Percentiles rank a stretch among this genome's conserved stretches.
Evolutionary conservation across 192 early-diverging fungal genomes (phyloP).

Genomic region (Funneliformis mosseae): DNA sequence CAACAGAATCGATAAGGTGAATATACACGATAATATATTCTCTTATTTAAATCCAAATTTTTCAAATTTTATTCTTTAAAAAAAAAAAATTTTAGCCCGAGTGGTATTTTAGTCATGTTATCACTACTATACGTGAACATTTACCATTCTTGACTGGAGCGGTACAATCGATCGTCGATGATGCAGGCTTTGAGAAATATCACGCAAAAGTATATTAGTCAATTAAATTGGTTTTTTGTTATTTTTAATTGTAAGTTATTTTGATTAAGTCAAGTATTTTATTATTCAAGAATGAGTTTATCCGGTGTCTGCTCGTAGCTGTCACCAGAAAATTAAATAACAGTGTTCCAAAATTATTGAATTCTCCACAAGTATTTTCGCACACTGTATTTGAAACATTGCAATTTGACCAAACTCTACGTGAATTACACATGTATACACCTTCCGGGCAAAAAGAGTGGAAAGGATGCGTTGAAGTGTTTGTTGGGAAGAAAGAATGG

Average conservation of each 20-base stretch:
- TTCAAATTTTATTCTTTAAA: not conserved
- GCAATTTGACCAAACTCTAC: constrained; percentile 69
- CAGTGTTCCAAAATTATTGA: constrained; percentile 53
- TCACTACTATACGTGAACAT: constrained; percentile 60
- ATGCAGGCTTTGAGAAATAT: constrained; percentile 43
- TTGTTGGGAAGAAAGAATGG: constrained; percentile 57
- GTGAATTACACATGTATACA: constrained; percentile 60
- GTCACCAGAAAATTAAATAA: constrained; percentile 61
- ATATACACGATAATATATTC: not conserved
- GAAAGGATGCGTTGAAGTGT: constrained; percentile 49
- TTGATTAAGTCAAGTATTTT: not conserved
- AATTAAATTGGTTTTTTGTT: not conserved
- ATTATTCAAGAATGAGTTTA: constrained; percentile 61
- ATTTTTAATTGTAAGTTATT: not conserved
- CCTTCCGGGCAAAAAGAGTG: constrained; percentile 47
- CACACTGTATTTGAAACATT: constrained; percentile 68
- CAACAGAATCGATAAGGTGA: constrained; percentile 72
- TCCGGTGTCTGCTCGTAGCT: constrained; percentile 54
- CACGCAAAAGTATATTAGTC: constrained; percentile 52
- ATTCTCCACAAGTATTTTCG: constrained; percentile 60
- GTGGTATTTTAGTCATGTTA: constrained; percentile 70
- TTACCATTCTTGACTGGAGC: constrained; percentile 64
- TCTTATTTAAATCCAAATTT: not conserved
- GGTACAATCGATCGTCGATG: constrained; percentile 65
- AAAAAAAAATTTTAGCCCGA: constrained; percentile 64